Evolutionary conservation across 2,329 filamentous ascomycete genomes (phyloP).

Genomic region (Penicillium sp.): DNA sequence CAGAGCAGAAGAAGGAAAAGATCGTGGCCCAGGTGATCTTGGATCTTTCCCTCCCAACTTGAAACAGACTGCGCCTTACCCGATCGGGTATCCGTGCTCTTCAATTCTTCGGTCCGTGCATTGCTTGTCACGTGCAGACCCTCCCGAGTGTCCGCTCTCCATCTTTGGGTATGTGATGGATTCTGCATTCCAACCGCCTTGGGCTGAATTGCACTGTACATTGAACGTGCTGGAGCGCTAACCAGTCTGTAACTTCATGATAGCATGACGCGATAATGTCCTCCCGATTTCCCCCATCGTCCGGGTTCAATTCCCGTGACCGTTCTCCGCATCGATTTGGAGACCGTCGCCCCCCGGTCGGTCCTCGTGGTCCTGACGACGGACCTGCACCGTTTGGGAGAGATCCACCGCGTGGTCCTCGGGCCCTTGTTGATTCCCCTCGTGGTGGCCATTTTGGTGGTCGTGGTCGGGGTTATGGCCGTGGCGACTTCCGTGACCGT

Average conservation of each 20-base stretch:
- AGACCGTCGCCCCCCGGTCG: slow-evolving; percentile 63
- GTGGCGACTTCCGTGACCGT: slow-evolving; percentile 39
- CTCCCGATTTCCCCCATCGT: slow-evolving; percentile 61
- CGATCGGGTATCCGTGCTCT: slow-evolving; percentile 4
- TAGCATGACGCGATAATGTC: slow-evolving; percentile 48
- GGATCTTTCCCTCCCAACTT: not conserved
- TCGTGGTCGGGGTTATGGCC: slow-evolving; percentile 45
- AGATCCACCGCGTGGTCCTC: slow-evolving; percentile 78
- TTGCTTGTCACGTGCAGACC: slow-evolving; percentile 3
- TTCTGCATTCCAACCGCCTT: slow-evolving; percentile 9
- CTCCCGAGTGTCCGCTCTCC: slow-evolving; percentile 5
- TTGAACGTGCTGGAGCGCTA: slow-evolving; percentile 27
- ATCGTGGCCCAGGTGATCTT: not conserved
- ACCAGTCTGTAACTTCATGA: slow-evolving; percentile 30
- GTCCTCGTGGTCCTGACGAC: slow-evolving; percentile 54
- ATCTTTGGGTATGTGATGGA: slow-evolving; percentile 3
- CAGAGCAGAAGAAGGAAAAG: not conserved
- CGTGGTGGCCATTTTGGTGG: slow-evolving; percentile 49
- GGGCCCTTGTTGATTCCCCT: slow-evolving; percentile 70
- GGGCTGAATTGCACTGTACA: not conserved
- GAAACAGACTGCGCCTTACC: slow-evolving; percentile 4
- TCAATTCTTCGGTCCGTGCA: slow-evolving; percentile 9
- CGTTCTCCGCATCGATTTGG: slow-evolving; percentile 68
- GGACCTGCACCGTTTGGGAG: slow-evolving; percentile 56
- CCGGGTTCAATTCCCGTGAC: slow-evolving; percentile 64